Evolutionary conservation across 768 basidiomycete genomes (phyloP).

Genomic region (Serendipita sp.): DNA sequence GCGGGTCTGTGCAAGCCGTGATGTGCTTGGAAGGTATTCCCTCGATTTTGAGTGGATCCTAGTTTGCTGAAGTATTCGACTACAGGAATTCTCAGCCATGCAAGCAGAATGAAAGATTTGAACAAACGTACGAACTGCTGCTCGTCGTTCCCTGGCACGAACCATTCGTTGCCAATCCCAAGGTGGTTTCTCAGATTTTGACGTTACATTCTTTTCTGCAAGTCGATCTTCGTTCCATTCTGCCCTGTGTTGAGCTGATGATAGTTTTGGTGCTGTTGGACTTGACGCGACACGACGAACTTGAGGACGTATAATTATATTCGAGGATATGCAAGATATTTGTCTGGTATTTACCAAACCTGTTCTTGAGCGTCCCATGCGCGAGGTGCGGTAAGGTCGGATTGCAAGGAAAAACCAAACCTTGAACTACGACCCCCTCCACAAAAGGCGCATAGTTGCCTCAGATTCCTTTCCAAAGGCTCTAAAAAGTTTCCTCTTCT

Average conservation of each 20-base stretch:
- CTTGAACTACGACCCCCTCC: neutral
- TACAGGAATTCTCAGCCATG: constrained; percentile 17
- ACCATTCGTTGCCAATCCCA: constrained; percentile 6
- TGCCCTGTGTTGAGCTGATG: no score
- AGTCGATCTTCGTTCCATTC: neutral
- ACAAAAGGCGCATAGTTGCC: neutral
- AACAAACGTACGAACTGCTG: neutral
- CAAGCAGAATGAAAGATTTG: neutral
- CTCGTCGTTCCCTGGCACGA: neutral
- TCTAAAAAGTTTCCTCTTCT: constrained; percentile 12
- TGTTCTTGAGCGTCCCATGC: neutral
- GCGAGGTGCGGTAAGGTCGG: neutral
- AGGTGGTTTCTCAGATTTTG: neutral
- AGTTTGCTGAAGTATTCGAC: constrained; percentile 48
- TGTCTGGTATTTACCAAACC: neutral
- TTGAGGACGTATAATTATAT: no score
- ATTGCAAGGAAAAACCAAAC: constrained; percentile 1
- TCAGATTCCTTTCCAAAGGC: constrained; percentile 6
- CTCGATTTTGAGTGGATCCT: constrained; percentile 60
- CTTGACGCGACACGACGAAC: no score
- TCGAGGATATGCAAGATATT: no score
- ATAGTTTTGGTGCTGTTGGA: no score
- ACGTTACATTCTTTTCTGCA: neutral
- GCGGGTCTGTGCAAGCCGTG: constrained; percentile 49
- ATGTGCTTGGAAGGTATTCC: constrained; percentile 57